phyloP scores from a whole-genome alignment of 2,329 filamentous ascomycete species.

The Apiospora arundinis region DNA sequence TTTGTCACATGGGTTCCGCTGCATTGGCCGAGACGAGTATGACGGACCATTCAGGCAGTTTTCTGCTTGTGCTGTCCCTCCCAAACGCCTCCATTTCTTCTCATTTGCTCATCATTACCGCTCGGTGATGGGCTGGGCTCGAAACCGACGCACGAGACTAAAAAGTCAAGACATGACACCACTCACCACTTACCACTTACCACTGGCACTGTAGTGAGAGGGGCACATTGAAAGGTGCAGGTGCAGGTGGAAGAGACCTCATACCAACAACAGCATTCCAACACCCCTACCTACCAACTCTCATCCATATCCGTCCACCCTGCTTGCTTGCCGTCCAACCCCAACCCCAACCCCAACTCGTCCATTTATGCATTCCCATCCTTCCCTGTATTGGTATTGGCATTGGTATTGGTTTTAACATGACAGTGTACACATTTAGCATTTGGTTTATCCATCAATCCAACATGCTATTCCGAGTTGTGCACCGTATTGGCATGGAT shows the following conservation, averaged over 20 bases:
- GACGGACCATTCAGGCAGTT: conserved; percentile 10
- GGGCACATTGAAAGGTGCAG: no score
- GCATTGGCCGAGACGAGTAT: conserved; percentile 15
- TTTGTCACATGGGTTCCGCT: conserved; percentile 15
- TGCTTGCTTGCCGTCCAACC: background rate
- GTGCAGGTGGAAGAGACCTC: background rate
- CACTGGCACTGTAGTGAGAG: background rate
- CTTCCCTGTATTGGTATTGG: background rate
- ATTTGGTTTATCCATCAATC: background rate
- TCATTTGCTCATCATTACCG: conserved; percentile 22
- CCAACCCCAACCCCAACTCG: background rate
- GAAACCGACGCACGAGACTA: conserved; percentile 16
- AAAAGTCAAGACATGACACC: conserved; percentile 12
- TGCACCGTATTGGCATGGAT: background rate
- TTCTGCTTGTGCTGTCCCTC: background rate
- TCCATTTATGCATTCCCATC: background rate
- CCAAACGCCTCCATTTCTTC: conserved; percentile 4
- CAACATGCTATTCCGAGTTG: background rate
- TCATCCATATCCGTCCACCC: background rate
- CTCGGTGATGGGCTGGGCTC: conserved; percentile 17
- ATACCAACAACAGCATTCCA: conserved; percentile 5
- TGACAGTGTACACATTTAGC: background rate
- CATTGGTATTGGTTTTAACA: background rate
- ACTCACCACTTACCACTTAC: no score
- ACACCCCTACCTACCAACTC: background rate